Evolutionary conservation across 1,284 basidiomycete species (phyloP).

Genomic region (Neolentinus lepideus): DNA sequence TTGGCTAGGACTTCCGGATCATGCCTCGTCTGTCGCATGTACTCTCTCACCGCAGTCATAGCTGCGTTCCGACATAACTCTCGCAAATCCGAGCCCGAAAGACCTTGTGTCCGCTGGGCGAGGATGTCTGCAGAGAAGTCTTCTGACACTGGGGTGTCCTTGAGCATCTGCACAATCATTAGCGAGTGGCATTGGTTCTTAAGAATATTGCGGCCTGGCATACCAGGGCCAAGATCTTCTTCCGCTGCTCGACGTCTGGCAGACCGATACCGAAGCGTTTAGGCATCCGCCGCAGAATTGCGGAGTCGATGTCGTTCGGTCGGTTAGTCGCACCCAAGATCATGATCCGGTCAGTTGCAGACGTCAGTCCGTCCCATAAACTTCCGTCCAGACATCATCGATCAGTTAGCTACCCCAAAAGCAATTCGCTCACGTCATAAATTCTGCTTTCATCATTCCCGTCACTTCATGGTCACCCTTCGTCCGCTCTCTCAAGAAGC

Average conservation of each 20-base stretch:
- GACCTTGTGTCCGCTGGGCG: conserved; percentile 69
- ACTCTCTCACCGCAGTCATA: conserved; percentile 87
- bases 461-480: conserved; percentile 96
- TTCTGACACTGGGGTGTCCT: conserved; percentile 64
- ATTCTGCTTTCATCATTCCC: conserved; percentile 99
- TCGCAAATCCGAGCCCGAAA: conserved; percentile 88
- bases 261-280: conserved; percentile 92
- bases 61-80: conserved; percentile 94
- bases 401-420: not conserved
- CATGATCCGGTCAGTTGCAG: conserved; percentile 78
- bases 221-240: conserved; percentile 87
- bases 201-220: too few species aligned
- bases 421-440: conserved; percentile 79
- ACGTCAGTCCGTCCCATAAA: conserved; percentile 95
- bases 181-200: too few species aligned
- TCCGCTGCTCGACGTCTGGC: conserved; percentile 76
- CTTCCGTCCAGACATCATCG: conserved; percentile 30
- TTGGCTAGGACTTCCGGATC: not conserved
- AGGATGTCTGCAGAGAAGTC: conserved; percentile 63
- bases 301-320: conserved; percentile 92
- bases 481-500: conserved; percentile 84
- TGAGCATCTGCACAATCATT: conserved; percentile 63
- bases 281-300: conserved; percentile 94
- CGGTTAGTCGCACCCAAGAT: conserved; percentile 96
- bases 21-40: conserved; percentile 35